Evolutionary conservation across 371 early-diverging fungal genomes (phyloP), one percentile per base, ranked within the genome.

Genomic region (Apophysomyces variabilis): DNA sequence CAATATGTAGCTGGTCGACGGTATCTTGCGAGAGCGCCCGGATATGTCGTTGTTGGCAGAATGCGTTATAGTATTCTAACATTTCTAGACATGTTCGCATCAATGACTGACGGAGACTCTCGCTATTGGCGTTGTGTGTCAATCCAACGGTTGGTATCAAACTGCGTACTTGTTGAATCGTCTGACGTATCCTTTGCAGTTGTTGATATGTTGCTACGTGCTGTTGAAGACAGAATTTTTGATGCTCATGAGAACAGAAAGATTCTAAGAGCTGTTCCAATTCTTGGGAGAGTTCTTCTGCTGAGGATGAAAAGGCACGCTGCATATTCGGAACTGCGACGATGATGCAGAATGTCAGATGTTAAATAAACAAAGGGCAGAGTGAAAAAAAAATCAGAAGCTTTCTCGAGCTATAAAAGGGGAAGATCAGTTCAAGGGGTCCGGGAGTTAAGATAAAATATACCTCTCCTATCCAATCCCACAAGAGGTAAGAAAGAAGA

Each of bases 231-330:
- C 66, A 65, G 36, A 71, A 71, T 47, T 59, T 59, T 50, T 67
- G 71, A 50, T 71, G 71, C 4, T 64, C 62, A 37, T 66, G 58
- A 1, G 71, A 71, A 45, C 67, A 66, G 38, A 71, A 67, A 14
- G 59, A 54, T 26, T 58, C 62, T 5, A 71, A 61, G 6, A 71
- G 43, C 36, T 41, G 46, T 35, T 71, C 47, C 16, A 71, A 67
- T 44, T 71, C 71, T 38, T 59, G 58, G 12, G 35, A 47, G 5
- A 71, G 64, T n/a, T 65, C 67, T 14, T 63, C 69, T n/a, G 21
- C 45, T 16, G 61, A 60, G 14, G 64, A 18, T n/a, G 54, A 50
- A 21, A 18, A 18, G 21, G 21, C 54, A 50, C 54, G 21, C 9
- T 50, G 54, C 11, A 21, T 21, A 18, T 50, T 26, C 16, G 54